Evolutionary conservation across 164 flowering plant genomes (phyloP).

Genomic region (Annona cherimola): DNA sequence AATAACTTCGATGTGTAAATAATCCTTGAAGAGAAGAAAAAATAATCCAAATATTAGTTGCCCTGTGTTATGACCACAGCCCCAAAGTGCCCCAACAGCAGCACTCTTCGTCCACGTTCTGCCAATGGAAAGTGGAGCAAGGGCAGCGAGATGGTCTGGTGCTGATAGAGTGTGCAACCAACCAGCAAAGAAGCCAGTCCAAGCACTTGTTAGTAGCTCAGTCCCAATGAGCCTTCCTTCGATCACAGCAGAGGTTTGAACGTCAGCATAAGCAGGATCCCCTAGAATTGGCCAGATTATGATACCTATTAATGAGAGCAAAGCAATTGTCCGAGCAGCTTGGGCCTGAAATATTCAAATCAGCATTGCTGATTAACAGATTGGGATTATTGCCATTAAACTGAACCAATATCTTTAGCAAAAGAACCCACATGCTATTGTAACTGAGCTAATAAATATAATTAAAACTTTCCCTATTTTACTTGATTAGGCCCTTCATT

Average conservation of each 20-base stretch:
- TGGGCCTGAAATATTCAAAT: constrained; percentile 38
- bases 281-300: constrained; percentile 48
- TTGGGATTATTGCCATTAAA: no score
- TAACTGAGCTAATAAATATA: no score
- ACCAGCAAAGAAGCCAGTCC: constrained; percentile 98
- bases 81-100: constrained; percentile 98
- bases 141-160: constrained; percentile 97
- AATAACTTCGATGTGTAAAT: constrained; percentile 80
- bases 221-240: constrained; percentile 52
- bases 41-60: constrained; percentile 82
- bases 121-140: constrained; percentile 97
- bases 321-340: constrained; percentile 36
- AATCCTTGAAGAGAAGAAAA: constrained; percentile 77
- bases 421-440: no score
- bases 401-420: no score
- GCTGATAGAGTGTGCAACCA: constrained; percentile 96
- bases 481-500: no score
- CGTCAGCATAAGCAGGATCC: constrained; percentile 68
- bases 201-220: constrained; percentile 79
- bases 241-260: constrained; percentile 45
- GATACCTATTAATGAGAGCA: constrained; percentile 40
- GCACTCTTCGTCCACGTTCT: constrained; percentile 82
- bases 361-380: not conserved
- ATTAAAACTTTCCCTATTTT: no score
- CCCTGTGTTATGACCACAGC: constrained; percentile 97